Evolutionary conservation across 192 early-diverging fungal genomes (phyloP).

Genomic region (Entomortierella parvispora): DNA sequence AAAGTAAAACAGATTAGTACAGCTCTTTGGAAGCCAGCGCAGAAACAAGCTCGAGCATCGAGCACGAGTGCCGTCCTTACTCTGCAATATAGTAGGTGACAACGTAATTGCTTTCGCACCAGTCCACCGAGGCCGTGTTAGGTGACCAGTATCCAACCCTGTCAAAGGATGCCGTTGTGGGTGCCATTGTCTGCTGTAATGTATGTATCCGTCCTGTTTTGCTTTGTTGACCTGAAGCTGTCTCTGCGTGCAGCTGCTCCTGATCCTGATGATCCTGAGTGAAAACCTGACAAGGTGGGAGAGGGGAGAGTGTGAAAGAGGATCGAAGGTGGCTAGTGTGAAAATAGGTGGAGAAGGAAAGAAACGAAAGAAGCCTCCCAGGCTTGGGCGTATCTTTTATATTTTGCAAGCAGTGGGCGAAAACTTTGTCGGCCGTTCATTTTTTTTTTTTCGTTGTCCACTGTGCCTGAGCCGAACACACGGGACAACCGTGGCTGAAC

Average conservation of each 20-base stretch:
- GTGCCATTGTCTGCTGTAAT: conserved; percentile 23
- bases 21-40: not conserved
- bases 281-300: not conserved
- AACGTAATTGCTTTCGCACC: conserved; percentile 63
- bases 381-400: no score
- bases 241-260: no score
- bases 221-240: no score
- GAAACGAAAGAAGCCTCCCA: no score
- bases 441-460: no score
- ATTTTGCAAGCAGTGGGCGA: no score
- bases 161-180: conserved; percentile 45
- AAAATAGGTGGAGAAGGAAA: not conserved
- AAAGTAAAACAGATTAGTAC: not conserved
- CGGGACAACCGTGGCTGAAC: no score
- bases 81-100: conserved; percentile 65
- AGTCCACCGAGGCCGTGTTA: conserved; percentile 50
- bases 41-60: not conserved
- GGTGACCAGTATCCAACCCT: conserved; percentile 50
- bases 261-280: not conserved
- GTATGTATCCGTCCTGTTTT: not conserved
- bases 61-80: conserved; percentile 15
- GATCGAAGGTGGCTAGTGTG: not conserved
- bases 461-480: no score
- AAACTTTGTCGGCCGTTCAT: no score
- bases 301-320: not conserved